A percentile compares a stretch with the other conserved stretches of the same genome.
Evolutionary conservation across 345 rosid species (phyloP).

Genomic region (Durio zibethinus): DNA sequence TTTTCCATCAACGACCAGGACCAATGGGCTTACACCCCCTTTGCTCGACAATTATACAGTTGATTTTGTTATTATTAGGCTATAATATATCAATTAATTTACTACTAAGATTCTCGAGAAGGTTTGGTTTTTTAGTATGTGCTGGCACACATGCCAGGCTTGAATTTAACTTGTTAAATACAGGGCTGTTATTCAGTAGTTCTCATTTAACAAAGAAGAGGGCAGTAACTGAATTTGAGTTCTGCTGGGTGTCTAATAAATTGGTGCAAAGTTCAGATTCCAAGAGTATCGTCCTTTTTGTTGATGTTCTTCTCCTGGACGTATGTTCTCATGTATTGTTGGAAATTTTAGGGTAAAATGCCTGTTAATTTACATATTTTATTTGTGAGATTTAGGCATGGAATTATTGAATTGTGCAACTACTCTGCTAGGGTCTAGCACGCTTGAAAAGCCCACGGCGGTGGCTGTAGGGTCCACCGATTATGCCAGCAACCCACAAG

Average conservation of each 20-base stretch:
- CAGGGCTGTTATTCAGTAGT: neutral
- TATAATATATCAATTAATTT: neutral
- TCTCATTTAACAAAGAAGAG: neutral
- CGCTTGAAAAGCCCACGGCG: constrained; percentile 49
- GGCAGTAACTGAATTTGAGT: neutral
- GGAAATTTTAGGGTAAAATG: neutral
- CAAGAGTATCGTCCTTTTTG: neutral
- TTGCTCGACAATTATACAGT: neutral
- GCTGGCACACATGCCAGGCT: neutral
- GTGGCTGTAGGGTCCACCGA: constrained; percentile 34
- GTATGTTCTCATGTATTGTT: constrained; percentile 10
- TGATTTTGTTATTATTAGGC: neutral
- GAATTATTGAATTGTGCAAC: constrained; percentile 17
- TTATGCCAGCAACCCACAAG: constrained; percentile 34
- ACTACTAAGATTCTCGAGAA: neutral
- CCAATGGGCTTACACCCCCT: constrained; percentile 1
- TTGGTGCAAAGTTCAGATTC: neutral
- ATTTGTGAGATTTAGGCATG: constrained; percentile 7
- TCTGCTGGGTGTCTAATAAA: constrained; percentile 1
- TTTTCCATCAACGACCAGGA: neutral
- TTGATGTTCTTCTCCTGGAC: constrained; percentile 10
- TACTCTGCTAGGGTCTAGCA: constrained; percentile 34
- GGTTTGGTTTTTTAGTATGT: neutral
- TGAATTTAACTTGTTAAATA: neutral
- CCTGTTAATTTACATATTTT: neutral